These are phyloP conservation scores for Nakataea oryzae DNA, from an alignment of 2,329 filamentous ascomycete genomes.

Conservation along the genomic window DNA sequence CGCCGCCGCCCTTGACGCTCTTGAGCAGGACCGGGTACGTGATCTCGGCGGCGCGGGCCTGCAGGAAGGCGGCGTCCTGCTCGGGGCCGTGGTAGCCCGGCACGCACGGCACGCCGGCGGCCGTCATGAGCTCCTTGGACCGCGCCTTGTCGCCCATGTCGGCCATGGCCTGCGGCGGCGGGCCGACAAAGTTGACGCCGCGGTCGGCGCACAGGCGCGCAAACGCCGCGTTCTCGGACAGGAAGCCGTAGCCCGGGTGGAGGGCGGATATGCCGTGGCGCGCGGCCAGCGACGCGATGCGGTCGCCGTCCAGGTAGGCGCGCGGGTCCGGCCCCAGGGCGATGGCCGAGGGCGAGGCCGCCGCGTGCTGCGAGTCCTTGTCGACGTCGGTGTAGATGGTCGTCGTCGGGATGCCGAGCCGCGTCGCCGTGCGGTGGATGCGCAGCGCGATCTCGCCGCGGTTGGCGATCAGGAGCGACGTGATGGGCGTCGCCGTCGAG, in stretches of 20 bases:
- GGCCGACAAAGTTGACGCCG: conserved; percentile 89
- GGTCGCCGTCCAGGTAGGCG: conserved; percentile 86
- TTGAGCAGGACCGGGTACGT: conserved; percentile 66
- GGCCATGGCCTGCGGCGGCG: conserved; percentile 68
- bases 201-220: conserved; percentile 81
- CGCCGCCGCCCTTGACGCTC: conserved; percentile 70
- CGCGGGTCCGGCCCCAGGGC: conserved; percentile 67
- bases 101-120: conserved; percentile 90
- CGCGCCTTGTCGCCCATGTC: conserved; percentile 92
- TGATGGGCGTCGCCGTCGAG: conserved; percentile 36
- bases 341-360: conserved; percentile 72
- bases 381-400: conserved; percentile 94
- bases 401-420: conserved; percentile 84
- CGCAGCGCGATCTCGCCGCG: conserved; percentile 93
- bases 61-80: conserved; percentile 53
- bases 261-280: conserved; percentile 80
- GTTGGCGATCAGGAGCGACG: conserved; percentile 89
- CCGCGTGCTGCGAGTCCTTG: conserved; percentile 74
- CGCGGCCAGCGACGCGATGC: conserved; percentile 83
- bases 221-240: conserved; percentile 89
- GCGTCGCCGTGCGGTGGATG: conserved; percentile 77
- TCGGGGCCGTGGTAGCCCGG: conserved; percentile 88
- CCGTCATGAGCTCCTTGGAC: conserved; percentile 94
- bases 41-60: conserved; percentile 61
- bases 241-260: conserved; percentile 92